Conservation (phyloP, 2,329 filamentous ascomycete genomes). For the Passalora sequoiae region DNA sequence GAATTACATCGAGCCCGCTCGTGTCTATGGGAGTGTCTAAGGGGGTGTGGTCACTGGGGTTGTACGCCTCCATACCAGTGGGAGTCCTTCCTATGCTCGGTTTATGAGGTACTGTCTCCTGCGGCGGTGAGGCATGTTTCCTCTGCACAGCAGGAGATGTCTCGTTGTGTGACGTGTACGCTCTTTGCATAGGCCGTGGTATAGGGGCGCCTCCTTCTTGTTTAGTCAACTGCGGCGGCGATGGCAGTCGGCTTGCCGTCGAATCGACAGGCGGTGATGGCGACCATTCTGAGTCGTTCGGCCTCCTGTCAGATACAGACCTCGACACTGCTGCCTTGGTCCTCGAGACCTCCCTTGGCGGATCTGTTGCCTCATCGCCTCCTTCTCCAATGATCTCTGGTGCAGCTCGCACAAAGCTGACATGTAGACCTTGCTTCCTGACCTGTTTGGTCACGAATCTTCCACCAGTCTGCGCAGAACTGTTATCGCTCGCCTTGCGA, state of each 20-base stretch:
- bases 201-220: slow-evolving; percentile 15
- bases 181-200: slow-evolving; percentile 19
- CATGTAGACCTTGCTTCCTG: slow-evolving; percentile 62
- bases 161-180: slow-evolving; percentile 25
- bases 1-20: background rate
- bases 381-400: slow-evolving; percentile 87
- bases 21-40: slow-evolving; percentile 8
- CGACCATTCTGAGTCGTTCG: slow-evolving; percentile 14
- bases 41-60: slow-evolving; percentile 2
- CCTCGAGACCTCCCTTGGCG: slow-evolving; percentile 65
- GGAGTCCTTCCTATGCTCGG: slow-evolving; percentile 24
- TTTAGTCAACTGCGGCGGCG: slow-evolving; percentile 2
- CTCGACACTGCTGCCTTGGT: slow-evolving; percentile 40
- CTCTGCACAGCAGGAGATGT: slow-evolving; percentile 24
- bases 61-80: slow-evolving; percentile 22
- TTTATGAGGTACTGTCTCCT: slow-evolving; percentile 13
- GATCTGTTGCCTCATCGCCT: slow-evolving; percentile 75
- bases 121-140: slow-evolving; percentile 22
- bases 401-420: slow-evolving; percentile 66
- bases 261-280: slow-evolving; percentile 15
- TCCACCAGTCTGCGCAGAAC: slow-evolving; percentile 9
- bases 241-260: slow-evolving; percentile 3
- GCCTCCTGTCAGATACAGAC: slow-evolving; percentile 27
- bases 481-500: slow-evolving; percentile 19
- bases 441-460: slow-evolving; percentile 33